phyloP scores from a whole-genome alignment of 177 flowering plant genomes.

The Tripterygium wilfordii region DNA sequence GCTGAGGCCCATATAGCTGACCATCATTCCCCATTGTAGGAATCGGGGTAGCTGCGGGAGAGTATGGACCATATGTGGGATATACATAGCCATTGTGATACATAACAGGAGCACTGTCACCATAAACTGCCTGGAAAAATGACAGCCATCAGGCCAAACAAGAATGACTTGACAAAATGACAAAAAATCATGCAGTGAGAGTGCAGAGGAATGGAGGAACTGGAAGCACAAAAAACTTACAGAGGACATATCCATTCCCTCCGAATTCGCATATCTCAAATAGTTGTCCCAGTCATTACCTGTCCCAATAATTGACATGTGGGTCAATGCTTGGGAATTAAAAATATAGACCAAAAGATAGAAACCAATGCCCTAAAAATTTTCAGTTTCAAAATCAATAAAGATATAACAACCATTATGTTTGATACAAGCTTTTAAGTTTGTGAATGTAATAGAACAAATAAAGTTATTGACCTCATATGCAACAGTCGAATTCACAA shows the following conservation, averaged over 20 bases:
- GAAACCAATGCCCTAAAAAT: too few species aligned
- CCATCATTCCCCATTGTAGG: slow-evolving; percentile 51
- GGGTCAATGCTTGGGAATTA: neutral
- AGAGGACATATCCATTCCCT: slow-evolving; percentile 66
- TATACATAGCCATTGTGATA: slow-evolving; percentile 52
- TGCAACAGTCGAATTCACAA: too few species aligned
- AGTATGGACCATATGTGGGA: slow-evolving; percentile 47
- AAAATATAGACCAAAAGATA: too few species aligned
- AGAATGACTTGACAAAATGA: neutral
- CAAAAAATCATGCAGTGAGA: neutral
- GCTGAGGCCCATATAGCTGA: slow-evolving; percentile 49
- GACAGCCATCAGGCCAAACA: neutral
- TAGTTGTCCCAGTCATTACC: slow-evolving; percentile 64
- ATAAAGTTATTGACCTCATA: too few species aligned
- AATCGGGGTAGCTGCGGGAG: slow-evolving; percentile 46
- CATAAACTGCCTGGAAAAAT: slow-evolving; percentile 39
- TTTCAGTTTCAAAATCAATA: too few species aligned
- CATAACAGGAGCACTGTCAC: slow-evolving; percentile 41
- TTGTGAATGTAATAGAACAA: too few species aligned
- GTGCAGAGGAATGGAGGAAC: too few species aligned
- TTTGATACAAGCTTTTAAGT: too few species aligned
- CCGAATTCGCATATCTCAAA: slow-evolving; percentile 42
- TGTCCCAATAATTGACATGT: slow-evolving; percentile 51
- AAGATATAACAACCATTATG: too few species aligned
- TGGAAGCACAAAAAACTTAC: too few species aligned